These are phyloP conservation scores for Rosellinia necatrix DNA, from an alignment of 2,329 filamentous ascomycete genomes.

Conservation along the genomic window DNA sequence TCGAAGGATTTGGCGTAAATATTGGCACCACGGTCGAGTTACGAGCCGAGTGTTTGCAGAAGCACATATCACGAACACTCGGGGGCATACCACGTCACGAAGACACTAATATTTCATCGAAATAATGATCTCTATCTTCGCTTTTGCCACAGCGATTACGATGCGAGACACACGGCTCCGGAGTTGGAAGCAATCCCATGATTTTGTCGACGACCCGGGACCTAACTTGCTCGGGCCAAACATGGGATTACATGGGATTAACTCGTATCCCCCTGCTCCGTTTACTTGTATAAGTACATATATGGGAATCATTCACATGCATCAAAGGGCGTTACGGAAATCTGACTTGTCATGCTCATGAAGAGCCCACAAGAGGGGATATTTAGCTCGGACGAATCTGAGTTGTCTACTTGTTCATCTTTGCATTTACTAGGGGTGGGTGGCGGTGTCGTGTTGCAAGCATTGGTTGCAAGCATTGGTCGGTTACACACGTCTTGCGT, in stretches of 20 bases:
- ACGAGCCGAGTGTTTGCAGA: neutral
- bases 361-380: conserved; percentile 15
- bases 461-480: conserved; percentile 14
- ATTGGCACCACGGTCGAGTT: neutral
- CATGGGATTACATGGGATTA: too few relatives aligned
- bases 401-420: neutral
- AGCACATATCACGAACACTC: neutral
- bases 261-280: too few relatives aligned
- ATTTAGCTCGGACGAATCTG: conserved; percentile 20
- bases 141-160: neutral
- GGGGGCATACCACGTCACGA: neutral
- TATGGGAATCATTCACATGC: conserved; percentile 21
- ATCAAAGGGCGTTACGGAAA: conserved; percentile 20
- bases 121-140: neutral
- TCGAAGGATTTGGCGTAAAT: neutral
- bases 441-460: too few relatives aligned
- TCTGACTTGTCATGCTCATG: conserved; percentile 10
- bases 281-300: conserved; percentile 22
- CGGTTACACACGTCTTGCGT: conserved; percentile 10
- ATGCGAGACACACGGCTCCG: neutral
- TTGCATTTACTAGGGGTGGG: conserved; percentile 27
- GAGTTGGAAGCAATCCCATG: neutral
- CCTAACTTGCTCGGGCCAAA: neutral
- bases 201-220: neutral
- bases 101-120: neutral